Percentiles rank a stretch among this genome's conserved stretches.
Conservation (phyloP, 495 filamentous ascomycete species). For the Sabuloglossum arenarium region DNA sequence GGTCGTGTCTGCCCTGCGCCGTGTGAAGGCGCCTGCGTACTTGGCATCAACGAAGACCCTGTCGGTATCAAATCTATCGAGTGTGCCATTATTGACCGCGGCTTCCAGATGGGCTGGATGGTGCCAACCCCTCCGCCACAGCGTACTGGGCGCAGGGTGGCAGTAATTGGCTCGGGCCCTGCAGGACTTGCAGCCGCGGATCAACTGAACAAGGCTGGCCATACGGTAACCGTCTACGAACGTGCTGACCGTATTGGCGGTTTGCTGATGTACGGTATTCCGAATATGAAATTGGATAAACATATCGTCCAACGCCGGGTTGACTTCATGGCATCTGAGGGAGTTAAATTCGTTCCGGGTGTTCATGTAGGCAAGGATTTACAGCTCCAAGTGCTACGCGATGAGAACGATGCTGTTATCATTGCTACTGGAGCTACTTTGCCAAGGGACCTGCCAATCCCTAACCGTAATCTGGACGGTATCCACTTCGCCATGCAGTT, state of each 20-base stretch:
- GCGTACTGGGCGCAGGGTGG: conserved; percentile 79
- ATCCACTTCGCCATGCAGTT: conserved; percentile 99
- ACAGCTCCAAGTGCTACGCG: conserved; percentile 53
- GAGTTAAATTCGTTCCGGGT: conserved; percentile 62
- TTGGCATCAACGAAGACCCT: conserved; percentile 96
- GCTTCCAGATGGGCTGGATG: conserved; percentile 99
- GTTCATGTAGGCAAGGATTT: conserved; percentile 65
- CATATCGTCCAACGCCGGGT: conserved; percentile 89
- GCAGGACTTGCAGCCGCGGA: conserved; percentile 84
- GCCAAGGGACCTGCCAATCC: conserved; percentile 85
- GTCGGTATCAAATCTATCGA: conserved; percentile 99
- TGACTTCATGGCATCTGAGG: conserved; percentile 89
- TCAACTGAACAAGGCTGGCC: conserved; percentile 87
- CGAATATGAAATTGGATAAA: conserved; percentile 99
- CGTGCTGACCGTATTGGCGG: conserved; percentile 84
- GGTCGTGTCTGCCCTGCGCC: conserved; percentile 96
- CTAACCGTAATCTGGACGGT: conserved; percentile 74
- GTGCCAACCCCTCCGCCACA: conserved; percentile 57
- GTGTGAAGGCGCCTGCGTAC: conserved; percentile 92
- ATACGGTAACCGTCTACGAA: conserved; percentile 87
- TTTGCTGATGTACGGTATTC: conserved; percentile 96
- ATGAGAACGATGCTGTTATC: conserved; percentile 65
- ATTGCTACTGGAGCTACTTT: conserved; percentile 96
- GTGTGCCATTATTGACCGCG: conserved; percentile 96
- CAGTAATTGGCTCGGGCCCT: conserved; percentile 87